phyloP scores from a whole-genome alignment of 495 filamentous ascomycete genomes.

The Neurospora sp. region DNA sequence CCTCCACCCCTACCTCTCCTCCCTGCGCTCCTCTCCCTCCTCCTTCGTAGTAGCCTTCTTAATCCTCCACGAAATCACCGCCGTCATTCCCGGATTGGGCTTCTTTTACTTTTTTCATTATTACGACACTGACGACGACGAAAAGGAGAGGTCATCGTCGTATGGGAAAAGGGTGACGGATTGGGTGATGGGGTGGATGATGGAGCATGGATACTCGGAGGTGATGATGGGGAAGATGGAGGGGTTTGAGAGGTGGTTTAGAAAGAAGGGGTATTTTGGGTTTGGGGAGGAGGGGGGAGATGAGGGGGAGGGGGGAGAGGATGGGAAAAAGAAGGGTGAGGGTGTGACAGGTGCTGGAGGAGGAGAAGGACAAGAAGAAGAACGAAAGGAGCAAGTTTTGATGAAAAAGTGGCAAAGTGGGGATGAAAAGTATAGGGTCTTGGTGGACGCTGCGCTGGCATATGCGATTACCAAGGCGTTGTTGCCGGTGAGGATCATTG shows the following conservation, averaged over 20 bases:
- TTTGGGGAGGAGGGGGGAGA: constrained; percentile 16
- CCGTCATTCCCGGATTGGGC: constrained; percentile 66
- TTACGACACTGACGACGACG: constrained; percentile 35
- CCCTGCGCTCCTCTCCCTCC: constrained; percentile 63
- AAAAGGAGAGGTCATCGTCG: not conserved
- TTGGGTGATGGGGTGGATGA: constrained; percentile 30
- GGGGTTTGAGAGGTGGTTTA: constrained; percentile 35
- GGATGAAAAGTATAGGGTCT: constrained; percentile 41
- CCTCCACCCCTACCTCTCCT: constrained; percentile 54
- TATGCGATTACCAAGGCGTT: constrained; percentile 82
- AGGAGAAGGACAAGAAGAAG: not conserved
- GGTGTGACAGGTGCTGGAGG: not conserved
- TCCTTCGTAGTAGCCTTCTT: constrained; percentile 82
- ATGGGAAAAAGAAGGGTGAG: constrained; percentile 4
- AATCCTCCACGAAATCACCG: constrained; percentile 84
- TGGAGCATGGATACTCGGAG: constrained; percentile 17
- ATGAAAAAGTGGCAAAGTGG: constrained; percentile 16
- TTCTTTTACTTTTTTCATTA: constrained; percentile 72
- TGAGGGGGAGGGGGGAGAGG: constrained; percentile 3
- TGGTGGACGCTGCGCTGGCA: constrained; percentile 69
- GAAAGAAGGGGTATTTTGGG: constrained; percentile 39
- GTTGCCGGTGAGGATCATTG: constrained; percentile 61
- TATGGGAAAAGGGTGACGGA: not conserved
- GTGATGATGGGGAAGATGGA: constrained; percentile 36
- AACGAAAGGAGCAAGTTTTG: constrained; percentile 2